Evolutionary conservation across 352 stramenopile genomes (phyloP).

Genomic region (Thraustotheca clavata): DNA sequence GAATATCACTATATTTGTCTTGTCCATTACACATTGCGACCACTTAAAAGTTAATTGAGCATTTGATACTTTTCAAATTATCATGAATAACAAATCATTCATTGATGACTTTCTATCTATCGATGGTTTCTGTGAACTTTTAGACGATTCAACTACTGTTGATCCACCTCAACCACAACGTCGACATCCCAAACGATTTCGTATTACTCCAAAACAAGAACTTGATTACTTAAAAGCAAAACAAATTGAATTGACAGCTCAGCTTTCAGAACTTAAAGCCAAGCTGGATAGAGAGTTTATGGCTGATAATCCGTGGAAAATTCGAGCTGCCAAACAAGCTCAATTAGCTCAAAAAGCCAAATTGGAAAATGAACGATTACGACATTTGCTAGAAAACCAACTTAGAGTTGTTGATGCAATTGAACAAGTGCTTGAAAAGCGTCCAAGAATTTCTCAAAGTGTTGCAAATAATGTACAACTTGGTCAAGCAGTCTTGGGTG

Average conservation of each 20-base stretch:
- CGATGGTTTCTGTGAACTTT: too few species aligned
- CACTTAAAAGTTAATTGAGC: too few species aligned
- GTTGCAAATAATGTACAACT: neutral
- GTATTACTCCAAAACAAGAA: conserved; percentile 1
- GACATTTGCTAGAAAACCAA: neutral
- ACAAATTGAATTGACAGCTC: neutral
- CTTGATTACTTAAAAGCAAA: conserved; percentile 3
- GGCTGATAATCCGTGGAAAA: neutral
- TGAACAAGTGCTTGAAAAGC: neutral
- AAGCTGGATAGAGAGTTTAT: neutral
- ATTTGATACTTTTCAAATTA: too few species aligned
- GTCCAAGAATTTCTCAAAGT: neutral
- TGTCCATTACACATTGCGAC: too few species aligned
- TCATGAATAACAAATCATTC: too few species aligned
- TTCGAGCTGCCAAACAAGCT: neutral
- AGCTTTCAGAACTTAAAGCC: neutral
- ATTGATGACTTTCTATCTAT: too few species aligned
- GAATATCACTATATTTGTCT: too few species aligned
- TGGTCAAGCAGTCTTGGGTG: neutral
- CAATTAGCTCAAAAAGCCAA: neutral
- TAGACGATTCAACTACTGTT: too few species aligned
- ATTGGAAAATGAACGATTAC: neutral
- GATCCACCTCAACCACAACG: too few species aligned
- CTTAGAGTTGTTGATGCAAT: neutral
- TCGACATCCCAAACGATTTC: neutral